Evolutionary conservation across 257 asterid genomes (phyloP), one percentile per base, ranked within the genome.

Genomic region (Phtheirospermum japonicum): DNA sequence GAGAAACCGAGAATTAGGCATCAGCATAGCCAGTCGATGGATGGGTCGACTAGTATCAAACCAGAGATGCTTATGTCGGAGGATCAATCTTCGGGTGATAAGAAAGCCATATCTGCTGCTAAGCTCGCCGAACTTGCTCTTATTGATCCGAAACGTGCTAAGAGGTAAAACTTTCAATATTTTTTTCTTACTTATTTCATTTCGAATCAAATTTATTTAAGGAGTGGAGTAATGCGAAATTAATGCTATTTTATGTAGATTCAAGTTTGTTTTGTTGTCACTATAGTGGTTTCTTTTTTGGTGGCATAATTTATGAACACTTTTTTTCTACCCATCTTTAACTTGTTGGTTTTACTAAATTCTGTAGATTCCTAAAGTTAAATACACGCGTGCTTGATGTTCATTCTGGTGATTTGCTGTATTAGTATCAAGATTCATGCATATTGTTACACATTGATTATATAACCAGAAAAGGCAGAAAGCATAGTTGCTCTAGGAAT

Each of bases 21-120:
- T 82, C 92, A 82, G 74, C 97, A 92, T 68, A 92, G 99, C 79
- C 99, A 92, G 77, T 92, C 99, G 57, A 89, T 92, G 99, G 99
- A 92, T 76, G 97, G 99, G 50, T 86, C 99, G 17, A 82, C 97
- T 53, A 73, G 80, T 57, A 80, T 89, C 73, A 89, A 89, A 73
- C 66, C 94, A 11, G 99, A 92, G 75, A 83, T 86, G 97, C 94
- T 89, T 26, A 76, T 85, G 77, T 73, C 88, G 3, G 97, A 89
- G 59, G 99, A 92, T 46, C 81, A 81, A n/a, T 78, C 94, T 51
- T 49, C 79, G 62, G 78, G 79, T 60, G 97, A 92, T 52, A 92
- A 89, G 85, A 92, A 92, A 79, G 87, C 99, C 7, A 74, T 82
- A 57, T 89, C 99, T 75, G 95, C 96, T 61, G 91, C 97, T 62